Base-by-base conservation (phyloP, 2,329 filamentous ascomycete species). In the Fusarium sp. region DNA sequence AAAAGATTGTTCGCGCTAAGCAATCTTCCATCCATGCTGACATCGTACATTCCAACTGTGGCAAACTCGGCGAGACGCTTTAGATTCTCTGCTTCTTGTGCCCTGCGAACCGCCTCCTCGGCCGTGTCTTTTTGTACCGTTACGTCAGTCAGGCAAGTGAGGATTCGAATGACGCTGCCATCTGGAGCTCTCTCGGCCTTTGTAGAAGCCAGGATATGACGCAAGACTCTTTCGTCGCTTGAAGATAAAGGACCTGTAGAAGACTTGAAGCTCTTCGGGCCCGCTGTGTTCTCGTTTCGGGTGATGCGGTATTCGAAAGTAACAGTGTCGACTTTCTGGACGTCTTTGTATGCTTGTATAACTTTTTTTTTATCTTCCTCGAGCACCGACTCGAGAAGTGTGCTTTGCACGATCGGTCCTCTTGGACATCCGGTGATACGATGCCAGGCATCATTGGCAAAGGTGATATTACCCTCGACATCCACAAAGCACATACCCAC, bases 401-500 rank as follows among this genome's bases (percentile, higher is more conserved):
- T 83, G 47, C 82, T 75, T 14, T 79, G 70, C 8, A 73, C 73
- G 22, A 83, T 76, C 12, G 79, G 70, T 22, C 80, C 82, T 69
- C 74, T 80, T 42, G 84, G 79, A 53, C 84, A 82, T 3, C 87
- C 86, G 3, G 86, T 88, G 41, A 89, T 87, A 44, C 84, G 83
- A 74, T 87, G 85, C 84, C 86, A 94, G 14, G 91, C 90, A 56
- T 93, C 89, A 76, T 95, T 95, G 68, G 91, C 92, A 78, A 92
- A 94, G 1, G 87, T 89, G 65, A 94, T 88, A 44, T 88, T 87
- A 18, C 92, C 92, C 55, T 87, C 84, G 4, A 87, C 85, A 77
- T 93, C 89, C 17, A 91, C 89, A 66, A 94, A 92, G 77, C 91
- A 93, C 82, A 94, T 91, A 24, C 92, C 93, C 3, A 93, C 90